Base-by-base conservation (phyloP, 352 stramenopile species). In the Globisporangium acanthophoron region DNA sequence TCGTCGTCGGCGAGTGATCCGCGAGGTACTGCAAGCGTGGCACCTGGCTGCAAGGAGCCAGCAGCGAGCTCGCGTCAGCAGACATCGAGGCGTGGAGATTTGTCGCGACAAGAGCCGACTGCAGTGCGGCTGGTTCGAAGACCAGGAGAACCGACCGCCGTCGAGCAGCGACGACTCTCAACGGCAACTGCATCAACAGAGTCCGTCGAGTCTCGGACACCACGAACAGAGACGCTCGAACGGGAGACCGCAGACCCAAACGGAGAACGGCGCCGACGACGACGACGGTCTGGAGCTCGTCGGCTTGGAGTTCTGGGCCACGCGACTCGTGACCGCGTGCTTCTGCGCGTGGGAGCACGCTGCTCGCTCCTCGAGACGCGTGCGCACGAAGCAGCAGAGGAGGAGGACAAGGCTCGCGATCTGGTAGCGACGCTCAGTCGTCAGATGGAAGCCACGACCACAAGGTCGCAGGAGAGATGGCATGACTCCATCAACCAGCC, bases 271-370 rank as follows among this genome's bases (percentile, higher is more conserved):
- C 6, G 40, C 40, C 40, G 40, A 20, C 40, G 40, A 45, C 40
- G 24, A 27, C 1, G 24, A 27, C 24, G 24, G 1, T 27, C 40
- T 45, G 8, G 16, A 59, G n/a, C n/a, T 33, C 2, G 5, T 59
- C 6, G 48, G 37, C 7, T 39, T 56, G 20, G 48, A 62, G 27
- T 51, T 52, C 18, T 56, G 56, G 56, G 39, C 48, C 11, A 21
- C 4, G 21, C 24, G 18, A 2, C 39, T 56, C 18, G 16, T 51
- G n/a, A 37, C 24, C 7, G 44, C 39, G 18, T 62, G 56, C 39
- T 62, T 62, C 29, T 62, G 51, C 37, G 29, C 37, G 47, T 62
- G 56, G 56, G 56, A 51, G 56, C 56, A 45, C 41, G 31, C 27
- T 27, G 24, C 24, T 27, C 24, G 24, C 24, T 27, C 24, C 24